These are phyloP conservation scores for Zygosaccharomyces bisporus DNA, from an alignment of 805 yeast genomes.

Conservation along the genomic window DNA sequence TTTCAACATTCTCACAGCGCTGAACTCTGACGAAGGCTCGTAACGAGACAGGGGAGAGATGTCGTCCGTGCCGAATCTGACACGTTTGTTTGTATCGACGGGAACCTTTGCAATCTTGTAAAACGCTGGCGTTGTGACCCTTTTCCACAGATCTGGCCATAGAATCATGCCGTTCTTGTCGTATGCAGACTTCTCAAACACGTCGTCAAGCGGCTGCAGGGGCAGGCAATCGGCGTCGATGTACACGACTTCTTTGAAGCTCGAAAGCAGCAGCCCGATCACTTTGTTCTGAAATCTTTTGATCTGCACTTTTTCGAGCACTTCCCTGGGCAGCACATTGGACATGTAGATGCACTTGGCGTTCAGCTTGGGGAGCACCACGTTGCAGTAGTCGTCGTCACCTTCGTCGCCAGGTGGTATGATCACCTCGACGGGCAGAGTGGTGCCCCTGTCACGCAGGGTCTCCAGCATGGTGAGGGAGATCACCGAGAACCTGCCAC, in stretches of 20 bases:
- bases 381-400: slow-evolving; percentile 66
- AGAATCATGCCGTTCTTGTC: slow-evolving; percentile 49
- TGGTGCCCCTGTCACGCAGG: slow-evolving; percentile 61
- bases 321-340: slow-evolving; percentile 47
- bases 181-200: slow-evolving; percentile 46
- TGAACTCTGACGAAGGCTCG: slow-evolving; percentile 7
- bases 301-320: slow-evolving; percentile 42
- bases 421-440: slow-evolving; percentile 75
- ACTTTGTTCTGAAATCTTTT: slow-evolving; percentile 65
- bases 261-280: slow-evolving; percentile 67
- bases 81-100: slow-evolving; percentile 37
- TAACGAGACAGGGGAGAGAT: slow-evolving; percentile 21
- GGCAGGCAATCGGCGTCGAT: slow-evolving; percentile 73
- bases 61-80: slow-evolving; percentile 31
- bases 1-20: slow-evolving; percentile 16
- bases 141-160: slow-evolving; percentile 78
- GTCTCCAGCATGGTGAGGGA: slow-evolving; percentile 50
- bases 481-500: slow-evolving; percentile 65
- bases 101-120: slow-evolving; percentile 49
- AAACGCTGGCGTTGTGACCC: slow-evolving; percentile 60
- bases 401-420: slow-evolving; percentile 68
- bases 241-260: slow-evolving; percentile 69
- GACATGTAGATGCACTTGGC: slow-evolving; percentile 58
- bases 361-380: slow-evolving; percentile 57
- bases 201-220: slow-evolving; percentile 44